Conservation (phyloP, 345 rosid genomes). For the Eucalyptus victrix region DNA sequence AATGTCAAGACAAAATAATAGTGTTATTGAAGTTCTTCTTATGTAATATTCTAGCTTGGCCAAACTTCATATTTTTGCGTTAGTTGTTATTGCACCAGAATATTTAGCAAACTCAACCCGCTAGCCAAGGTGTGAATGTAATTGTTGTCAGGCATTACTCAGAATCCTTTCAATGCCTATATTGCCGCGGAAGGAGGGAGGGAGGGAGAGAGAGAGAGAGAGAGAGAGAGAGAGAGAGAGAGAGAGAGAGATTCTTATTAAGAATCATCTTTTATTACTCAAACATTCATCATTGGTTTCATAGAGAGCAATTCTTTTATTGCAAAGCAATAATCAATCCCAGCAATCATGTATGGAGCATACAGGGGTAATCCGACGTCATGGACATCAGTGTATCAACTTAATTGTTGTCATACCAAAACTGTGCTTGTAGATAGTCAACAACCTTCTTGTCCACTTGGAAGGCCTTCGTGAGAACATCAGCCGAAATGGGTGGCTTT, state of each 20-base stretch:
- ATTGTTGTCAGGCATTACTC: background rate
- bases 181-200: accelerated
- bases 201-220: too few relatives aligned
- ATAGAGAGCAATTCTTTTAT: background rate
- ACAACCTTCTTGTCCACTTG: slow-evolving; percentile 10
- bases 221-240: too few relatives aligned
- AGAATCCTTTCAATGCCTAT: background rate
- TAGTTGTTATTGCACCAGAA: background rate
- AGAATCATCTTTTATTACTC: background rate
- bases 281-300: background rate
- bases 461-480: slow-evolving; percentile 20
- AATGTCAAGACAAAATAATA: background rate
- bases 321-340: background rate
- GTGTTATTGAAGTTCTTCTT: background rate
- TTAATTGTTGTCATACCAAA: background rate
- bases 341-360: background rate
- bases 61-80: background rate
- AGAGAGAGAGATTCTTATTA: background rate
- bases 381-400: background rate
- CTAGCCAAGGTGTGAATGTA: background rate
- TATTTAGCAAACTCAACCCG: background rate
- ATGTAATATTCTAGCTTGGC: background rate
- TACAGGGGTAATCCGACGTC: background rate
- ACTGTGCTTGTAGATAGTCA: slow-evolving; percentile 11
- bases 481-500: slow-evolving; percentile 1